Base-by-base conservation (phyloP, 2,329 filamentous ascomycete genomes). In the Penicillium sp. region DNA sequence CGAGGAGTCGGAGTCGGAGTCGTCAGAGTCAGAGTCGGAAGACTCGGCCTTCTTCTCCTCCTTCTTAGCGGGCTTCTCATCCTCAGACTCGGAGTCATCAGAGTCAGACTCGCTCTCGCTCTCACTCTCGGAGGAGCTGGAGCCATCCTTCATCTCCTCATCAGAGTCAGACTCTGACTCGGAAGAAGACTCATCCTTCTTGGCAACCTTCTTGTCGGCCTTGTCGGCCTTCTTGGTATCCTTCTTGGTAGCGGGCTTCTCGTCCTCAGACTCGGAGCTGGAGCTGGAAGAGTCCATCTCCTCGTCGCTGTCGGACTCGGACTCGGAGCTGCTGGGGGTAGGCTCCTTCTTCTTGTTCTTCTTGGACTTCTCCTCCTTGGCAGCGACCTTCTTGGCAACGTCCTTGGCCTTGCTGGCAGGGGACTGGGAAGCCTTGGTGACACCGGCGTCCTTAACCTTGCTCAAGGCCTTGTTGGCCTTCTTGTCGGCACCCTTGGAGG, bases 361-460 rank as follows among this genome's bases (percentile, higher is more conserved):
- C 58, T 68, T 63, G 45, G 57, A 50, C 64, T 73, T 72, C 45
- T 68, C 60, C 43, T 66, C 66, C 61, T 73, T 72, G 40, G 60
- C 46, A 43, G 62, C 66, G 24, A 69, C 57, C 51, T 71, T 65
- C 50, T 65, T 66, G 50, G 71, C 70, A 44, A 73, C 58, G 48
- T 68, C 63, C 63, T 73, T 74, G 66, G 68, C 69, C 69, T 74
- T 73, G 44, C 64, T 55, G 59, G 73, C 72, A 27, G 66, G 62
- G 47, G 65, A 68, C 60, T 72, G 62, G 43, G 72, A 63, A 35
- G 69, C 56, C 65, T 75, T 76, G 55, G 66, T 65, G 46, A 75
- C 67, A 51, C 66, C 71, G 49, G 66, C 65, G 54, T 69, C 66
- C 66, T 75, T 75, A 60, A 74, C 73, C 64, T 74, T 74, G 63